Base-by-base conservation (phyloP, 2,329 filamentous ascomycete genomes). In the Delphinella strobiligena region DNA sequence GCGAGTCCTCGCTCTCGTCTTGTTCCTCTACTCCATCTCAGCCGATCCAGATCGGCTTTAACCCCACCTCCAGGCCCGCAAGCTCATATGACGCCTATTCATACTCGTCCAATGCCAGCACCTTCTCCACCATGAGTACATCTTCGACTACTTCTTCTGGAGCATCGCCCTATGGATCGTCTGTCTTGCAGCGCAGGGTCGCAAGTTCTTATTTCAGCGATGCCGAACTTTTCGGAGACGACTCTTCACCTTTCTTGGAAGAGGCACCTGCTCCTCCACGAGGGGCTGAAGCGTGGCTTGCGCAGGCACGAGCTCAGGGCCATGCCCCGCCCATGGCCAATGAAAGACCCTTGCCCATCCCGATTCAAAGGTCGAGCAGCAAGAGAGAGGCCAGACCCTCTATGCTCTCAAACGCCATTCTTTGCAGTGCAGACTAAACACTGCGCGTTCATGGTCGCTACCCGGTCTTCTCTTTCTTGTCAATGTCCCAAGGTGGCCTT, bases 121-220 rank as follows among this genome's bases (percentile, higher is more conserved):
- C 30, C 38, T 27, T 27, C 22, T 27, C 22, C 7, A 27, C 22
- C 7, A 7, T 12, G 12, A 27, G 22, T 27, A 27, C 22, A 7
- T 7, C 22, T 27, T 27, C 22, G 22, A 27, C 22, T 7, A 27
- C 7, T 27, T 7, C 22, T 27, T 7, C 22, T 27, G 22, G 22
- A 27, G 22, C 22, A 27, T 27, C 22, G 12, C 22, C 22, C 7
- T 27, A 27, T 12, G 22, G 22, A 27, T 27, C 22, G 12, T 27
- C 22, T 27, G 7, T 7, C 22, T 27, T 18, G 16, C 33, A 35
- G 14, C 14, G 17, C 10, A 35, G 9, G 5, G 24, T 35, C 5
- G 48, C 55, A 1, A 60, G 49, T 47, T 47, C 56, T 2, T 61
- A 60, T 41, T 51, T 61, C 37, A 56, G 52, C 45, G 58, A 61